Conservation (phyloP, 106 monocot genomes). For the Cymbidium sinense region DNA sequence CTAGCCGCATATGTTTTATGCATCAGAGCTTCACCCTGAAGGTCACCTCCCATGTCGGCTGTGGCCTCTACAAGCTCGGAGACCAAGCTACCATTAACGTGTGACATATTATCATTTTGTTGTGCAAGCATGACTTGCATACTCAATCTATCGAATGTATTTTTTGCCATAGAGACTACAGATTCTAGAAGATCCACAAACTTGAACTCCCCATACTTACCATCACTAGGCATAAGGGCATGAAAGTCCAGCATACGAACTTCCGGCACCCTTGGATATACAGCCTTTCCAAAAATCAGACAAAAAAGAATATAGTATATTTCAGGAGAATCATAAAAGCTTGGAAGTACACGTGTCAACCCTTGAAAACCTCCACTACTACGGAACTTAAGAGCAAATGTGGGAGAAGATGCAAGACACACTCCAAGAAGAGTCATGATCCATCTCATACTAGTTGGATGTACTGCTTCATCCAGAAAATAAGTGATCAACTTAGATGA, state of each 20-base stretch:
- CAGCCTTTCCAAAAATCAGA: conserved; percentile 86
- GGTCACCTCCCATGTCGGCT: conserved; percentile 57
- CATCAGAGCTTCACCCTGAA: conserved; percentile 96
- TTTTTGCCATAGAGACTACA: conserved; percentile 84
- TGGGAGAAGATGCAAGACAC: conserved; percentile 85
- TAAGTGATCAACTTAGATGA: conserved; percentile 91
- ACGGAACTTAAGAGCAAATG: conserved; percentile 84
- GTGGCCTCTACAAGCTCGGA: conserved; percentile 75
- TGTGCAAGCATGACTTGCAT: conserved; percentile 71
- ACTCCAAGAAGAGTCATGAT: conserved; percentile 98
- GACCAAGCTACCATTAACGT: conserved; percentile 53
- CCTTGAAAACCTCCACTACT: conserved; percentile 79
- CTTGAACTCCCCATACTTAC: conserved; percentile 71
- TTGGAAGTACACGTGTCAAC: conserved; percentile 73
- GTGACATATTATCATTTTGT: conserved; percentile 64
- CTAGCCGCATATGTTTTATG: conserved; percentile 99
- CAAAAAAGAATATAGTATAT: conserved; percentile 97
- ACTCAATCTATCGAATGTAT: conserved; percentile 90
- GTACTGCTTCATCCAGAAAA: conserved; percentile 98
- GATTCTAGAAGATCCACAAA: conserved; percentile 90
- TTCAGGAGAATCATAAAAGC: conserved; percentile 97
- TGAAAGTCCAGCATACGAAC: conserved; percentile 97
- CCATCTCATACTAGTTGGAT: conserved; percentile 99
- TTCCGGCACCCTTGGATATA: conserved; percentile 94
- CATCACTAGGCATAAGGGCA: conserved; percentile 89